Base-by-base conservation (phyloP, 129 eudicot species). In the Centrapalus pauciflorus region DNA sequence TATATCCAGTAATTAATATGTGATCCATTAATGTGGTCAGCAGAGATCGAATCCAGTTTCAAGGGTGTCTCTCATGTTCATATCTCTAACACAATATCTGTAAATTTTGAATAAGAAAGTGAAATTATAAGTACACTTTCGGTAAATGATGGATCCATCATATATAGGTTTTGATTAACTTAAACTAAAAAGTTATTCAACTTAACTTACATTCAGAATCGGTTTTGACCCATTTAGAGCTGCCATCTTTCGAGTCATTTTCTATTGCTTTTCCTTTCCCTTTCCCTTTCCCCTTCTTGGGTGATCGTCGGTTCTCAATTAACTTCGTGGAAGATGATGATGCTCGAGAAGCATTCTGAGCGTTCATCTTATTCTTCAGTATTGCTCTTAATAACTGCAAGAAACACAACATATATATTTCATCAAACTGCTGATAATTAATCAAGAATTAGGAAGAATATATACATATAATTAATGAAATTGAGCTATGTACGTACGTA, bases 211-310 rank as follows among this genome's bases (percentile, higher is more conserved):
- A 92, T 46, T 92, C 96, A 40, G 96, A 88, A 78, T 92, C 98
- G 1, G 96, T 88, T 71, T 92, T 92, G 72, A 79, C 98, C 98
- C 98, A 92, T 88, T 84, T 88, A 59, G 82, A 77, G 56, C n/a
- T n/a, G n/a, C 81, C 81, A 12, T 68, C 83, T 24, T 73, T 62
- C 43, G 85, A 21, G 21, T 75, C 83, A 0, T 25, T 25, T 71
- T 84, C 49, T 65, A 60, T 75, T 75, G 76, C 76, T 66, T 74
- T 48, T 65, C 83, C 54, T 71, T 76, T 77, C 68, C 77, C 75
- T 51, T 46, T 77, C 70, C 83, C 54, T 71, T 76, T 77, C 68
- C 77, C 75, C 51, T 46, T 77, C 70, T 52, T 69, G 3, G 77
- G 66, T 56, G 34, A 58, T 37, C 45, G 73, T 59, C 64, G 63